Conservation (phyloP, 805 yeast genomes). For the Ogataea nakhonphanomensis region DNA sequence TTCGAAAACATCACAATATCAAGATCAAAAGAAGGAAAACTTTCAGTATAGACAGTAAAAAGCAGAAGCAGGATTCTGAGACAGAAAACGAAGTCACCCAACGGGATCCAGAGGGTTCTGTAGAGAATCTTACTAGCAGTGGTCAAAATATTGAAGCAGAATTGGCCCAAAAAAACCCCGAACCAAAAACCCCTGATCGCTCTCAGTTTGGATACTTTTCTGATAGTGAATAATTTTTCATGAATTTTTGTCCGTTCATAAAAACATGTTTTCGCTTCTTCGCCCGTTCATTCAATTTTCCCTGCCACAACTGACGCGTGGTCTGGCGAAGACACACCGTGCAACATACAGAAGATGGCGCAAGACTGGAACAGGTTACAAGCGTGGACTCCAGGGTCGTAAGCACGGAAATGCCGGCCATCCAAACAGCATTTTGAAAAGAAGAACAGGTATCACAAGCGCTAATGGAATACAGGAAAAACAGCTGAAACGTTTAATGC, state of each 20-base stretch:
- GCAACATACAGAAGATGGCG: constrained; percentile 87
- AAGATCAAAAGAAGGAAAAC: too few species aligned
- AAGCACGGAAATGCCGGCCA: constrained; percentile 93
- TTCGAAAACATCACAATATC: too few species aligned
- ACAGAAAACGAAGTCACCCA: too few species aligned
- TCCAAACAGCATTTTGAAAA: constrained; percentile 57
- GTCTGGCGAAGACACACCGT: constrained; percentile 71
- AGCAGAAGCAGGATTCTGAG: too few species aligned
- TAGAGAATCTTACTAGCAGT: too few species aligned
- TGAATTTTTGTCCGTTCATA: neutral
- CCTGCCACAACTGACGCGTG: constrained; percentile 21
- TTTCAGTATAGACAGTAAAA: too few species aligned
- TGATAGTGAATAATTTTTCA: constrained; percentile 3
- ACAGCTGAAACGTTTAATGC: constrained; percentile 55
- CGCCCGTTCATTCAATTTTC: constrained; percentile 17
- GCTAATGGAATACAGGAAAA: constrained; percentile 55
- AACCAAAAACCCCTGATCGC: neutral
- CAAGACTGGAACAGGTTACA: constrained; percentile 64
- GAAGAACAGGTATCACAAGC: constrained; percentile 55
- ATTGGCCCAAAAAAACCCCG: too few species aligned
- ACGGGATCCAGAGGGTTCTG: too few species aligned
- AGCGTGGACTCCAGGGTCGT: constrained; percentile 77
- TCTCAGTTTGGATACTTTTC: constrained; percentile 6
- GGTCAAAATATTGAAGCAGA: too few species aligned
- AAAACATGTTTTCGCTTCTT: constrained; percentile 13